These are phyloP conservation scores for Passiflora organensis DNA, from an alignment of 345 rosid species.

Conservation along the genomic window DNA sequence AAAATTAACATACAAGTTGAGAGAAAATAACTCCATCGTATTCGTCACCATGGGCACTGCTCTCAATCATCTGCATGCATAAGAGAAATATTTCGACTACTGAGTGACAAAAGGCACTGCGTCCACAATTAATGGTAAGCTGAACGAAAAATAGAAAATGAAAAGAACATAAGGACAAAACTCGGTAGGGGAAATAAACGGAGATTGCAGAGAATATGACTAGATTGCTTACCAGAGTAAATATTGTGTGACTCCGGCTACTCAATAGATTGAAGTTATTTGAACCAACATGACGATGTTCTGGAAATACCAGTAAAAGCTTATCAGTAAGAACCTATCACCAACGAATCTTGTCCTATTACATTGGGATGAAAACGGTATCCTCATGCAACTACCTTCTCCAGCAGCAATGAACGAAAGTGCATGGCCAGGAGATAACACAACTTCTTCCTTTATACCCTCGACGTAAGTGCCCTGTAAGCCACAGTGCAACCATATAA, in stretches of 20 bases:
- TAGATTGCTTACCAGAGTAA: constrained; percentile 65
- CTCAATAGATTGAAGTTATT: constrained; percentile 95
- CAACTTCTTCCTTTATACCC: constrained; percentile 99
- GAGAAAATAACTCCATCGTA: constrained; percentile 99
- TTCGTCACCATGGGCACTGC: constrained; percentile 87
- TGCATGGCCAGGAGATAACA: constrained; percentile 97
- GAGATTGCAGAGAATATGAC: neutral
- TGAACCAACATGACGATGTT: constrained; percentile 99
- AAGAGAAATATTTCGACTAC: neutral
- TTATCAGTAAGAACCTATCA: constrained; percentile 5
- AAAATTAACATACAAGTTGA: constrained; percentile 66
- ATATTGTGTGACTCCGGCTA: constrained; percentile 99
- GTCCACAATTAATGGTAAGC: neutral
- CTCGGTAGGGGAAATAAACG: no score
- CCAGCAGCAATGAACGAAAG: constrained; percentile 99
- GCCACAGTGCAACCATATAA: neutral
- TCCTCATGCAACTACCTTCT: constrained; percentile 53
- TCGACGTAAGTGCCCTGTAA: constrained; percentile 96
- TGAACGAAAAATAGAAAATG: no score
- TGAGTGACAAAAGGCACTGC: neutral
- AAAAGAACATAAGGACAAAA: no score
- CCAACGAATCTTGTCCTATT: neutral
- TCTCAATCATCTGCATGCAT: constrained; percentile 88
- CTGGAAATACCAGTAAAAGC: constrained; percentile 42
- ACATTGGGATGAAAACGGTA: neutral